Percentiles rank a stretch among this genome's conserved stretches.
Evolutionary conservation across 2,329 filamentous ascomycete species (phyloP).

Genomic region (Ceratocystis albifundus): DNA sequence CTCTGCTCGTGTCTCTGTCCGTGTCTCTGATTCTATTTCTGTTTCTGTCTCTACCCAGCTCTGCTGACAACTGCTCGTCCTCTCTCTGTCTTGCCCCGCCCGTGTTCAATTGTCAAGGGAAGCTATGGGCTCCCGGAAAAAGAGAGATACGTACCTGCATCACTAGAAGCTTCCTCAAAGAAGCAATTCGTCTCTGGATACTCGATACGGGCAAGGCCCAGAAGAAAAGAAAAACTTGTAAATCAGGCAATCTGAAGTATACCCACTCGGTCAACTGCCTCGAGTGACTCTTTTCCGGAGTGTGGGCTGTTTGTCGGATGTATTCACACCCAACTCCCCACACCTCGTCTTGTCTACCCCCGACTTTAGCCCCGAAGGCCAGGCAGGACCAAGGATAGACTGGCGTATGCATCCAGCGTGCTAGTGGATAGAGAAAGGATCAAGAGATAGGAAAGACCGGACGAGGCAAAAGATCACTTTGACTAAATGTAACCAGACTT

Average conservation of each 20-base stretch:
- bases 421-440: background rate
- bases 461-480: background rate
- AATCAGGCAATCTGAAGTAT: background rate
- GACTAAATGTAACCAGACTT: background rate
- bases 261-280: background rate
- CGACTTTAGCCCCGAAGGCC: background rate
- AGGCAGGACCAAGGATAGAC: background rate
- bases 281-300: background rate
- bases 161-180: background rate
- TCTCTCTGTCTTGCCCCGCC: background rate
- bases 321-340: background rate
- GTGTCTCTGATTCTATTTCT: background rate
- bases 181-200: no score
- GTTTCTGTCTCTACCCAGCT: background rate
- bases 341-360: no score
- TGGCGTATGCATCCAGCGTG: background rate
- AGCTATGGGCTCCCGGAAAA: background rate
- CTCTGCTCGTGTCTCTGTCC: background rate
- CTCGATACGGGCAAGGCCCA: no score
- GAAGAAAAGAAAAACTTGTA: background rate
- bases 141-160: background rate
- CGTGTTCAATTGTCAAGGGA: background rate
- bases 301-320: background rate
- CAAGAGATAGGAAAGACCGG: background rate
- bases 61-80: background rate